Percentiles rank a stretch among this genome's conserved stretches.
These are phyloP conservation scores for Emergomyces orientalis DNA, from an alignment of 2,329 filamentous ascomycete genomes.

Conservation along the genomic window DNA sequence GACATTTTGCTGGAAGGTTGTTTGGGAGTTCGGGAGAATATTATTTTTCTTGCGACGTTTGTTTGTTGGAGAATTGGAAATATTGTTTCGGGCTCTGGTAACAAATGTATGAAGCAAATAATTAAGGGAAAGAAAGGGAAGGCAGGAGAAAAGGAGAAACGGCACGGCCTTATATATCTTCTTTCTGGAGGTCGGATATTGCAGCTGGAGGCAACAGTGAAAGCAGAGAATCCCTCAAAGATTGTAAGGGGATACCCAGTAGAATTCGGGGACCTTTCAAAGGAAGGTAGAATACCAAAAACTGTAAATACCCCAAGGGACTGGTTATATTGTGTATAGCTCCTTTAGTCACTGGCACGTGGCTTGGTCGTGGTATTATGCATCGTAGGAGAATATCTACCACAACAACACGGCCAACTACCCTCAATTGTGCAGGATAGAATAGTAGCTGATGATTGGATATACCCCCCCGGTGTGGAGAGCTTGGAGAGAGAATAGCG, in stretches of 20 bases:
- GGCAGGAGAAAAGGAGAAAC: background rate
- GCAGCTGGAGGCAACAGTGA: background rate
- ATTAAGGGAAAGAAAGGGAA: background rate
- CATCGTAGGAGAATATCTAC: background rate
- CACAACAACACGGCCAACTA: background rate
- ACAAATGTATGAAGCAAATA: background rate
- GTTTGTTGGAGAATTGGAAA: background rate
- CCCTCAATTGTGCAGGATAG: background rate
- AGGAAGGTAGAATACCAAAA: background rate
- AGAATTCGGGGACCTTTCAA: background rate
- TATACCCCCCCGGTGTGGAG: background rate
- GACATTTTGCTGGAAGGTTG: constrained; percentile 5
- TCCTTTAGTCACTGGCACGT: background rate
- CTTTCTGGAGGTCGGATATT: background rate
- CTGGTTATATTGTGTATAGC: background rate
- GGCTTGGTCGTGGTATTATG: background rate
- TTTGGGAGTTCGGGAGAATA: constrained; percentile 10
- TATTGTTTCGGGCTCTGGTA: background rate
- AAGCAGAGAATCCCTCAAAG: background rate
- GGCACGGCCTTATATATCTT: background rate
- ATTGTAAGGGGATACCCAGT: background rate
- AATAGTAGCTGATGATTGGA: background rate
- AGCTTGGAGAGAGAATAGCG: background rate
- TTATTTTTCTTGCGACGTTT: constrained; percentile 2
- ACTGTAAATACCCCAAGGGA: background rate